Base-by-base conservation (phyloP, 306 rosid genomes). In the Quercus wislizeni region DNA sequence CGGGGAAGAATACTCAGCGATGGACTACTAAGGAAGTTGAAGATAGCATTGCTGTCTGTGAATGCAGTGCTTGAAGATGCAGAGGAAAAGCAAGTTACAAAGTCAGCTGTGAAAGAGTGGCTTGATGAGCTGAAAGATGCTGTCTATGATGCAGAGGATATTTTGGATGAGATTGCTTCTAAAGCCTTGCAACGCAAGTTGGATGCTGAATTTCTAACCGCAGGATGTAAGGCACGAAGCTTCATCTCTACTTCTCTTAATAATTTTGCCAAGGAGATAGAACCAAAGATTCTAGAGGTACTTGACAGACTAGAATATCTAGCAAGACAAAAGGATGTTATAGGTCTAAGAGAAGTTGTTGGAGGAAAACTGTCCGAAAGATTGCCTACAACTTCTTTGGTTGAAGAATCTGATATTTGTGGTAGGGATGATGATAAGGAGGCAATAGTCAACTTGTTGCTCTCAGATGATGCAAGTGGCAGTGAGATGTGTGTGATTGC, bases 61-160 rank as follows among this genome's bases (percentile, higher is more conserved):
- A 61, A 70, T 20, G 30, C 30, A 31, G 54, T 78, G 57, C 49
- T 78, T 23, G 75, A 69, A 5, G 86, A 78, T 74, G 80, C 86
- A 5, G 86, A 78, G 55, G 61, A 68, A 3, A 78, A 57, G 74
- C 83, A 74, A 31, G 19, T 83, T 2, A 6, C 10, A 12, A 19
- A 78, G 52, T 30, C 25, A 0, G 11, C 18, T 15, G 80, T 74
- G 25, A 58, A 59, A 51, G 73, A 51, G 2, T 83, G 79, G 83
- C 55, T 83, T 9, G 73, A 58, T n/a, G 20, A 46, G 9, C 76
- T 74, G 68, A 74, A 74, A 43, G 77, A 78, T 13, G 20, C 38
- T 2, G 31, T 55, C 12, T 8, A 23, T 12, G 17, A 30, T 54
- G 81, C 68, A 5, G 76, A 78, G 15, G 54, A 49, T 13, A 49